Evolutionary conservation across 371 early-diverging fungal genomes (phyloP).

Genomic region (Phascolomyces articulosus): DNA sequence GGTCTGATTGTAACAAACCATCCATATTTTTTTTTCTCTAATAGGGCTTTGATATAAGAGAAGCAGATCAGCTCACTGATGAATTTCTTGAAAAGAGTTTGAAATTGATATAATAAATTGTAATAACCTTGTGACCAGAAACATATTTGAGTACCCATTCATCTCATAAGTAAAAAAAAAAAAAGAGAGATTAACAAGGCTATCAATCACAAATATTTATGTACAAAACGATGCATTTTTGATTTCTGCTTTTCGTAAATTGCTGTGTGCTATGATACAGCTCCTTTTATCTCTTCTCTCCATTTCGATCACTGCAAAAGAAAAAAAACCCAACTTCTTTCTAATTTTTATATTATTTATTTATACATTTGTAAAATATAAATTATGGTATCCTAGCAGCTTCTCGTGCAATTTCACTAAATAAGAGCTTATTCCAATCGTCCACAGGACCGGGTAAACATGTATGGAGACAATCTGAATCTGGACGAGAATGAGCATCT

Average conservation of each 20-base stretch:
- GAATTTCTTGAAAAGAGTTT: conserved; percentile 46
- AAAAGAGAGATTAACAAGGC: too few species aligned
- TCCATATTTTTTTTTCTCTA: neutral
- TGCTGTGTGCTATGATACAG: too few species aligned
- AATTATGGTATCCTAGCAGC: conserved; percentile 6
- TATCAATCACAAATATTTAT: too few species aligned
- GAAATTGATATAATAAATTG: neutral
- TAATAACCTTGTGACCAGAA: too few species aligned
- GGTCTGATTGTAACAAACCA: too few species aligned
- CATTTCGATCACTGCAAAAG: too few species aligned
- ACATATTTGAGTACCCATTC: too few species aligned
- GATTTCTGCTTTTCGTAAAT: too few species aligned
- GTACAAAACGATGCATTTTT: too few species aligned
- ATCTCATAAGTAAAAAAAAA: too few species aligned
- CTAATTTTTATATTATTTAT: neutral
- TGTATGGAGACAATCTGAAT: conserved; percentile 48
- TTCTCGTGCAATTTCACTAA: conserved; percentile 34
- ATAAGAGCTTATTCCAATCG: conserved; percentile 47
- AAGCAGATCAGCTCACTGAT: conserved; percentile 56
- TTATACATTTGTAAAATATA: neutral
- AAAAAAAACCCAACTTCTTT: too few species aligned
- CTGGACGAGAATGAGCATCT: conserved; percentile 51
- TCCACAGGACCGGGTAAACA: conserved; percentile 53
- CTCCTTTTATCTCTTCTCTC: too few species aligned
- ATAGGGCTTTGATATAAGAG: conserved; percentile 56